Evolutionary conservation across 1,284 basidiomycete genomes (phyloP), one percentile per base, ranked within the genome.

Genomic region (Ganoderma resinaceum): DNA sequence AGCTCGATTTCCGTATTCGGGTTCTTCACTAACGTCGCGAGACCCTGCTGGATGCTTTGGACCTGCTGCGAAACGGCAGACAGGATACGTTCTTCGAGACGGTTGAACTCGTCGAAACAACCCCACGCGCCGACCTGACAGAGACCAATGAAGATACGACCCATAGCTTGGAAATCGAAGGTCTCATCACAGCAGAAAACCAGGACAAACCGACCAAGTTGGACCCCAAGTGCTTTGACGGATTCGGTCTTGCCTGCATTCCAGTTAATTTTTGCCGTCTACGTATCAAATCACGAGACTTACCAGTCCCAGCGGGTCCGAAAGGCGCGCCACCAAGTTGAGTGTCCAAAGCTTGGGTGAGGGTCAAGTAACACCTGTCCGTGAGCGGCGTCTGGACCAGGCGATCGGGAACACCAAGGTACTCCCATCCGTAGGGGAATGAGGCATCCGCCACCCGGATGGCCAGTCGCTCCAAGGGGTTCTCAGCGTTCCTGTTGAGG

Each of bases 161-260:
- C 97, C 98, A 99, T 99, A 2, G 98, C 98, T 78, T 99, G 96
- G 86, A 99, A 99, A 82, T 99, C 98, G 80, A 99, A 99, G 0
- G 95, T 98, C 81, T 99, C 97, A 81, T 99, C 98, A 78, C 98
- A 99, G 80, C 98, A 99, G 85, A 99, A 99, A 38, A 99, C 98
- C 61, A 99, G 86, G 23, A 99, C 98, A 77, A 99, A 99, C 59
- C 97, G 92, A 61, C 98, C 98, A 8, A 99, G 90, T 77, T 98
- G 97, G 1, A 98, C 95, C 66, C 98, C 98, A 33, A 99, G 91
- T 1, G 98, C 97, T 81, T 99, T 99, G 78, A 99, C 98, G 0
- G 97, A 99, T 81, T 99, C 98, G 0, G 98, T 99, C 86, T 99
- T 99, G 38, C 95, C 95, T 93, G 61, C 18, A 66, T 42, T 43